Conservation (phyloP, 148 eudicot genomes). For the Chenopodium album region DNA sequence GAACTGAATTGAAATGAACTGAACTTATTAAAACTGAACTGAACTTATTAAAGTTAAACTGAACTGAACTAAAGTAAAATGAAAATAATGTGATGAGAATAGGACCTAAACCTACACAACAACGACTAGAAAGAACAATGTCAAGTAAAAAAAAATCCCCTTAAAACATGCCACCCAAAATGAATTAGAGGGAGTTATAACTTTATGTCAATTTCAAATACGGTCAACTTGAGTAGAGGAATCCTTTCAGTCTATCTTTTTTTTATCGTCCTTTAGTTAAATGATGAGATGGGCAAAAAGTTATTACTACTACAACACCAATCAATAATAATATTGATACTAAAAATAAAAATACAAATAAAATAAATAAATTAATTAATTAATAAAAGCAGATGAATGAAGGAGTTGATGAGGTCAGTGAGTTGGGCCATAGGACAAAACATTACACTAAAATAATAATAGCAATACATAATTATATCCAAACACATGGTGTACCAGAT, state of each 20-base stretch:
- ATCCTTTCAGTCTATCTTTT: constrained; percentile 11
- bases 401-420: not conserved
- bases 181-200: not conserved
- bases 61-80: no score
- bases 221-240: constrained; percentile 16
- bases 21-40: no score
- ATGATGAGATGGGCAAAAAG: constrained; percentile 17
- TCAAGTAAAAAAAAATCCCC: no score
- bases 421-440: constrained; percentile 10
- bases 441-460: not conserved
- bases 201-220: constrained; percentile 11
- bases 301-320: not conserved
- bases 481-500: constrained; percentile 34
- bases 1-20: no score
- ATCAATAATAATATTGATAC: not conserved
- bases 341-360: no score
- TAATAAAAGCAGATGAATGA: not conserved
- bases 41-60: no score
- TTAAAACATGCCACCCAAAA: not conserved
- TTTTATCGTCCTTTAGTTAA: constrained; percentile 13
- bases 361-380: no score
- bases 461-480: constrained; percentile 30
- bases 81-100: no score
- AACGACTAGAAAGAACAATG: no score
- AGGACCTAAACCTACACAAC: no score